Conservation (phyloP, 2,329 filamentous ascomycete species). For the Calonectria crousiana region DNA sequence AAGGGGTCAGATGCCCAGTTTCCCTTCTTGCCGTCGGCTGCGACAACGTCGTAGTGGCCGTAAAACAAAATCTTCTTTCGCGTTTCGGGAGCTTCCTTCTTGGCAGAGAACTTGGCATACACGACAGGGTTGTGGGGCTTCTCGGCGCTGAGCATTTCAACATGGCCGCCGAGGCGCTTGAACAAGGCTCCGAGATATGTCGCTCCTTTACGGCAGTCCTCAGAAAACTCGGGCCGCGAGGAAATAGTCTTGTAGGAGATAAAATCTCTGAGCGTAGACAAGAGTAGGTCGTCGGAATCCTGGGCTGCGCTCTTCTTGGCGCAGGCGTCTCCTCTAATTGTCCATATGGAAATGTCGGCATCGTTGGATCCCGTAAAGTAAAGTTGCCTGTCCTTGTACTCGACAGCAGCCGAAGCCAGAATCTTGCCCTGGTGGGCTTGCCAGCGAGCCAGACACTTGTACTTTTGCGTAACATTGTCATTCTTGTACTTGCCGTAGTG, state of each 20-base stretch:
- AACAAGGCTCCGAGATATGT: conserved; percentile 92
- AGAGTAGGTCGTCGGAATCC: conserved; percentile 63
- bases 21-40: conserved; percentile 83
- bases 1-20: conserved; percentile 94
- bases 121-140: conserved; percentile 92
- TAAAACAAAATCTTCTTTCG: conserved; percentile 95
- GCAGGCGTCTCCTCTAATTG: conserved; percentile 64
- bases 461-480: conserved; percentile 78
- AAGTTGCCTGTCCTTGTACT: conserved; percentile 78
- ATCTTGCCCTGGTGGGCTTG: conserved; percentile 89
- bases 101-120: conserved; percentile 87
- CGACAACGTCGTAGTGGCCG: conserved; percentile 97
- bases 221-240: conserved; percentile 84
- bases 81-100: conserved; percentile 71
- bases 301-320: conserved; percentile 52
- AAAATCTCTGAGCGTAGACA: conserved; percentile 85
- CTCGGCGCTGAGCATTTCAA: conserved; percentile 88
- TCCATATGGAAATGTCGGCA: conserved; percentile 89
- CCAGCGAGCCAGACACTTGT: conserved; percentile 83
- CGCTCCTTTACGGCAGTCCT: conserved; percentile 92
- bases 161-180: conserved; percentile 89
- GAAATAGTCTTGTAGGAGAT: conserved; percentile 94
- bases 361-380: conserved; percentile 97
- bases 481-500: conserved; percentile 70
- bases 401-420: conserved; percentile 83